These are phyloP conservation scores for Tympanopsis confertula DNA, from an alignment of 2,329 filamentous ascomycete genomes.

Conservation along the genomic window DNA sequence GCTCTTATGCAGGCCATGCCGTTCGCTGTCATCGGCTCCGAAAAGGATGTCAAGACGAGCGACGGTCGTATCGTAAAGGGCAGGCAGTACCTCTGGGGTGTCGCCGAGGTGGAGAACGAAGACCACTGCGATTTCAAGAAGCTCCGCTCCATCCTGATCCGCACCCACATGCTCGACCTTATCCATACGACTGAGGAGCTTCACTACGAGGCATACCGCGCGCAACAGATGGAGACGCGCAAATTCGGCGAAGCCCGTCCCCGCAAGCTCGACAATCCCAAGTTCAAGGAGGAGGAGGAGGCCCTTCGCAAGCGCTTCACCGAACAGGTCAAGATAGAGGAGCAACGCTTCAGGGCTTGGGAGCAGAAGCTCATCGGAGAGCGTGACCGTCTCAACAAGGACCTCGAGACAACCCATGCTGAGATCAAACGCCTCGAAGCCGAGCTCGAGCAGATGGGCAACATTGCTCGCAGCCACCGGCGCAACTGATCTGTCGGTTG, in stretches of 20 bases:
- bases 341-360: constrained; percentile 98
- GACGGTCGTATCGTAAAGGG: constrained; percentile 97
- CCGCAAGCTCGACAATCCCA: constrained; percentile 97
- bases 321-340: constrained; percentile 99
- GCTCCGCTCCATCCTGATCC: constrained; percentile 94
- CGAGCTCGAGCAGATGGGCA: constrained; percentile 86
- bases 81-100: constrained; percentile 97
- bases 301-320: constrained; percentile 96
- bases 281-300: constrained; percentile 99
- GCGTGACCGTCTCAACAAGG: constrained; percentile 98
- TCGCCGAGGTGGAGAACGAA: constrained; percentile 98
- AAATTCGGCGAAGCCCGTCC: constrained; percentile 97
- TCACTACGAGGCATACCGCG: constrained; percentile 98
- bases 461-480: constrained; percentile 78
- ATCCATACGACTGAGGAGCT: constrained; percentile 99
- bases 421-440: constrained; percentile 79
- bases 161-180: constrained; percentile 98
- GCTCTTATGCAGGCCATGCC: constrained; percentile 95
- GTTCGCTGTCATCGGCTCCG: constrained; percentile 95
- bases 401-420: constrained; percentile 93
- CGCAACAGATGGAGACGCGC: constrained; percentile 98
- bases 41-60: constrained; percentile 95
- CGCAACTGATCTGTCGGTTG: constrained; percentile 53
- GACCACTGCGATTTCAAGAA: constrained; percentile 99
- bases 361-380: constrained; percentile 99